Evolutionary conservation across 202 grass and related monocot genomes (phyloP).

Genomic region (Eragrostis tef): DNA sequence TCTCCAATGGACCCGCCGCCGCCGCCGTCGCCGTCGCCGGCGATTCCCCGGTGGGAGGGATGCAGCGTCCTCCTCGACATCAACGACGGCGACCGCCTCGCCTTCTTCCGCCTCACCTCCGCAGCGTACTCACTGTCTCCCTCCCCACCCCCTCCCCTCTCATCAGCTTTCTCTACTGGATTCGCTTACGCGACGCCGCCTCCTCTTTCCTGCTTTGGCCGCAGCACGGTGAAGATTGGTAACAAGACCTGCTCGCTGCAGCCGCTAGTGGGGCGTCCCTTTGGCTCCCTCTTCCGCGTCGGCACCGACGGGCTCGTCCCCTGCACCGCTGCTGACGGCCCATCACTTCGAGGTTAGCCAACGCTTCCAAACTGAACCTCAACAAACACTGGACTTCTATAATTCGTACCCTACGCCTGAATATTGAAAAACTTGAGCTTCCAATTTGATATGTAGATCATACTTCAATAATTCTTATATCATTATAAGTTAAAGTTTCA

Average conservation of each 20-base stretch:
- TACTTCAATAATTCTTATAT: not conserved
- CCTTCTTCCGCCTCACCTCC: constrained; percentile 87
- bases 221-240: constrained; percentile 88
- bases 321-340: constrained; percentile 33
- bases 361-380: not conserved
- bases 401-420: not conserved
- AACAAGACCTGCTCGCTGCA: constrained; percentile 75
- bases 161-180: not conserved
- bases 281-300: constrained; percentile 77
- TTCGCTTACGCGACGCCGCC: not conserved
- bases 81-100: constrained; percentile 97
- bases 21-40: constrained; percentile 31
- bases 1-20: constrained; percentile 3
- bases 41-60: constrained; percentile 72
- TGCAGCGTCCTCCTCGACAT: constrained; percentile 99
- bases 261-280: constrained; percentile 74
- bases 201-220: not conserved
- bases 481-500: not conserved
- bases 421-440: too few species aligned
- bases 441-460: too few species aligned
- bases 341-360: constrained; percentile 42
- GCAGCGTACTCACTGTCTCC: constrained; percentile 48
- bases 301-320: constrained; percentile 45
- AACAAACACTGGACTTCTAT: not conserved
- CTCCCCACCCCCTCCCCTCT: not conserved